phyloP scores from a whole-genome alignment of 768 basidiomycete genomes.

The Mycena albidolilacea region DNA sequence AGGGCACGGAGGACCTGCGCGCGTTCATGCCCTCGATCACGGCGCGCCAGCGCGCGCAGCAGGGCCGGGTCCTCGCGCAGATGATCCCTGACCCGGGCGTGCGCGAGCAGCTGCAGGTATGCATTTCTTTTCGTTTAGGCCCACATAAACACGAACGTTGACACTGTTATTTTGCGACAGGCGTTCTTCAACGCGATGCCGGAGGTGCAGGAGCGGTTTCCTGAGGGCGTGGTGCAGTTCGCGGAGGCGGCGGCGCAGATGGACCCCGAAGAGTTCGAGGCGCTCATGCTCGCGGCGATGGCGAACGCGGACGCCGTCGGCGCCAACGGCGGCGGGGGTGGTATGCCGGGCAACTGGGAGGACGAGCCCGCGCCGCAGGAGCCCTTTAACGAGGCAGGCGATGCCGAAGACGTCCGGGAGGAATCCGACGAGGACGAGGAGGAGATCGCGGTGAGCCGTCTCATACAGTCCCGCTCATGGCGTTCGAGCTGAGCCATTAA shows the following conservation, averaged over 20 bases:
- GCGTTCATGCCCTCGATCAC: conserved; percentile 54
- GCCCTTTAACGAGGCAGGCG: conserved; percentile 38
- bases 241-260: conserved; percentile 68
- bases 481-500: background rate
- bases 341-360: conserved; percentile 59
- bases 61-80: conserved; percentile 68
- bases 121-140: background rate
- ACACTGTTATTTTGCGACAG: conserved; percentile 39
- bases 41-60: conserved; percentile 57
- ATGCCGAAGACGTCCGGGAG: conserved; percentile 60
- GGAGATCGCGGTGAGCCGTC: conserved; percentile 55
- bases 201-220: conserved; percentile 68
- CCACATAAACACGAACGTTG: background rate
- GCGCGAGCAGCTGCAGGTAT: conserved; percentile 66
- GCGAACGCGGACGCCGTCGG: conserved; percentile 47
- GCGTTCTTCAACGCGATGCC: conserved; percentile 73
- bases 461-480: background rate
- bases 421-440: conserved; percentile 54
- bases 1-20: conserved; percentile 69
- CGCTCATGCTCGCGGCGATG: conserved; percentile 67
- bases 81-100: conserved; percentile 63
- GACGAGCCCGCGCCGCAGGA: conserved; percentile 43
- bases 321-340: conserved; percentile 48
- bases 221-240: conserved; percentile 77
- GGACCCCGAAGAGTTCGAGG: conserved; percentile 72